A percentile compares a stretch with the other conserved stretches of the same genome.
These are phyloP conservation scores for Rasamsonia emersonii DNA, from an alignment of 2,329 filamentous ascomycete genomes.

Conservation along the genomic window DNA sequence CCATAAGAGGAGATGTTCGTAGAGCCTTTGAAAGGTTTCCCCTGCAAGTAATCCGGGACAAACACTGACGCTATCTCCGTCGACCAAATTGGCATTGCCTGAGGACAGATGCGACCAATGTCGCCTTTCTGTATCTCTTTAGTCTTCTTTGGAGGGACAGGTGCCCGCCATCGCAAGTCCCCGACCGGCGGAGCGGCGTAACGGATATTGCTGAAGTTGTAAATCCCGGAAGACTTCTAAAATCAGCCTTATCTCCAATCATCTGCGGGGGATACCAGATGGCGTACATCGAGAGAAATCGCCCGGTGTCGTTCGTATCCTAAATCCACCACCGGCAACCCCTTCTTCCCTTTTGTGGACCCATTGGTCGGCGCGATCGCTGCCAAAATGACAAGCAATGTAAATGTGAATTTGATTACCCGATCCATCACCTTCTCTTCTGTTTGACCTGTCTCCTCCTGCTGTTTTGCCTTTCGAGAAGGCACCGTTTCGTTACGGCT, in stretches of 20 bases:
- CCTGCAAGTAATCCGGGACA: too few relatives aligned
- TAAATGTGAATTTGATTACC: too few relatives aligned
- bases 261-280: conserved; percentile 16
- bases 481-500: too few relatives aligned
- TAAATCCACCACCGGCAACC: conserved; percentile 45
- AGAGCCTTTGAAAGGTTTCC: too few relatives aligned
- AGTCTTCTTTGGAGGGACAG: conserved; percentile 27
- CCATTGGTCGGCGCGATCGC: too few relatives aligned
- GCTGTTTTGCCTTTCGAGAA: too few relatives aligned
- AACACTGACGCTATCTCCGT: too few relatives aligned
- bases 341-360: too few relatives aligned
- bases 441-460: too few relatives aligned
- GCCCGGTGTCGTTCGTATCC: conserved; percentile 46
- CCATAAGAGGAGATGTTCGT: conserved; percentile 41
- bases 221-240: conserved; percentile 20
- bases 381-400: too few relatives aligned
- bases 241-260: too few relatives aligned
- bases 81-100: conserved; percentile 7
- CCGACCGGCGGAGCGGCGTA: conserved; percentile 44
- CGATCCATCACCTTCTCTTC: too few relatives aligned
- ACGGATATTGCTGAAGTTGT: conserved; percentile 47
- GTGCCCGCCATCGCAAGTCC: conserved; percentile 39
- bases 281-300: background rate
- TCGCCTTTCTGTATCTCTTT: conserved; percentile 14
- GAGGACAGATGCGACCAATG: conserved; percentile 23